Base-by-base conservation (phyloP, 306 rosid genomes). In the Luffa aegyptiaca region DNA sequence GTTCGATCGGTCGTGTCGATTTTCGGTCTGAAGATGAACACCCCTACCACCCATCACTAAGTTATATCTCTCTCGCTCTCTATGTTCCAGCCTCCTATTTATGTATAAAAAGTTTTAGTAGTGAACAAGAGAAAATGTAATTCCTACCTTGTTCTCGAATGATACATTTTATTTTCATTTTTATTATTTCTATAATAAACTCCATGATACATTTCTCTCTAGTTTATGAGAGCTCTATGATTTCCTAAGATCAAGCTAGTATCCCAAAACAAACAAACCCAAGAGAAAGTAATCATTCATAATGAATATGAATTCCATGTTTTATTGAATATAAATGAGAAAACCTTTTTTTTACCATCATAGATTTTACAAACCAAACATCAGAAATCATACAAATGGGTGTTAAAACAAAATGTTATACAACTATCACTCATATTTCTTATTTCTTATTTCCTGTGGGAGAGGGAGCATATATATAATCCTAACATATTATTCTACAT, bases 401-500 rank as follows among this genome's bases (percentile, higher is more conserved):
- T 14, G 14, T 13, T 1, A 49, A 73, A 49, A 73, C 76, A 75
- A 75, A 49, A 75, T 52, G 63, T 35, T 75, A 46, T 45, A 73
- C 26, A 6, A 31, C 77, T 71, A 44, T 72, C 59, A 72, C 9
- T 44, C 78, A 52, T 37, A 75, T 75, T 51, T 53, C 59, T 75
- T 35, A 62, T 37, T 33, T 55, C 48, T 76, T 73, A 49, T 73
- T 73, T 49, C 61, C 33, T 21, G 58, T 48, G 59, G 8, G 44
- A 71, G 56, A 21, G 59, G 12, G 14, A 26, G 6, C 6, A 73
- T 3, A 26, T 31, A 49, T 6, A 55, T 17, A 55, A 18, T 56
- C 48, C 33, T 41, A 78, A 45, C 84, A 74, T 77, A 37, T 79
- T 81, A 94, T 41, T 86, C 81, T 79, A 91, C 92, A 81, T 90